These are phyloP conservation scores for Meyerozyma elateridarum DNA, from an alignment of 1,139 yeast species.

Conservation along the genomic window DNA sequence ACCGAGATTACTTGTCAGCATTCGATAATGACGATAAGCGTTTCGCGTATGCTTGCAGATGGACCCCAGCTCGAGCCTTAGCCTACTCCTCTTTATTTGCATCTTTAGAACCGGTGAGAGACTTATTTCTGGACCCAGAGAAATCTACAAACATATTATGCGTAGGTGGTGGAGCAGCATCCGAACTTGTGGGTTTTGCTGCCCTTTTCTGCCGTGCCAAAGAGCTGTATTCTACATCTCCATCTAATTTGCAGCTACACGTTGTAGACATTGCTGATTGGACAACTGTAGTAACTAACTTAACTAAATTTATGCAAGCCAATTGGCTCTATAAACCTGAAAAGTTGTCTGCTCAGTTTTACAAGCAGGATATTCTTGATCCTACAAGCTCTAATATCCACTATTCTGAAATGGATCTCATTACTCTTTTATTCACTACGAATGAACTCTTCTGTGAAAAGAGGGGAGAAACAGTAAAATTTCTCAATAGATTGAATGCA, in stretches of 20 bases:
- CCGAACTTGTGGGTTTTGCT: slow-evolving; percentile 69
- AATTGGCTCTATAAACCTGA: slow-evolving; percentile 49
- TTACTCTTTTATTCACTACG: slow-evolving; percentile 78
- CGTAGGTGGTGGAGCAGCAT: slow-evolving; percentile 89
- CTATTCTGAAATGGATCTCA: slow-evolving; percentile 31
- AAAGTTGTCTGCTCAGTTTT: slow-evolving; percentile 42
- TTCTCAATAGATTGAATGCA: slow-evolving; percentile 48
- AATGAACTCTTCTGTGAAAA: slow-evolving; percentile 78
- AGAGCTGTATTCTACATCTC: slow-evolving; percentile 31
- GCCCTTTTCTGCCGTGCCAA: slow-evolving; percentile 52
- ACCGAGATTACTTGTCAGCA: slow-evolving; percentile 66
- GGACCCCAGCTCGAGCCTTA: slow-evolving; percentile 82
- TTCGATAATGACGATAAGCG: slow-evolving; percentile 62
- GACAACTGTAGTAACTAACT: slow-evolving; percentile 46
- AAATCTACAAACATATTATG: slow-evolving; percentile 43
- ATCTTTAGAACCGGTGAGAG: slow-evolving; percentile 38
- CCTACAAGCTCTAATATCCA: slow-evolving; percentile 11
- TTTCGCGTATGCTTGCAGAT: slow-evolving; percentile 73
- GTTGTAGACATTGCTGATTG: slow-evolving; percentile 80
- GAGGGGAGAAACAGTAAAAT: slow-evolving; percentile 53
- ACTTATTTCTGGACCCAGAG: slow-evolving; percentile 30
- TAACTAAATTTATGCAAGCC: slow-evolving; percentile 37
- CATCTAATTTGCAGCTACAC: slow-evolving; percentile 38
- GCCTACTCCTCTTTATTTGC: slow-evolving; percentile 67
- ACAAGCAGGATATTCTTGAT: slow-evolving; percentile 44